Conservation (phyloP, 1,284 basidiomycete species). For the Ganoderma lucidum region DNA sequence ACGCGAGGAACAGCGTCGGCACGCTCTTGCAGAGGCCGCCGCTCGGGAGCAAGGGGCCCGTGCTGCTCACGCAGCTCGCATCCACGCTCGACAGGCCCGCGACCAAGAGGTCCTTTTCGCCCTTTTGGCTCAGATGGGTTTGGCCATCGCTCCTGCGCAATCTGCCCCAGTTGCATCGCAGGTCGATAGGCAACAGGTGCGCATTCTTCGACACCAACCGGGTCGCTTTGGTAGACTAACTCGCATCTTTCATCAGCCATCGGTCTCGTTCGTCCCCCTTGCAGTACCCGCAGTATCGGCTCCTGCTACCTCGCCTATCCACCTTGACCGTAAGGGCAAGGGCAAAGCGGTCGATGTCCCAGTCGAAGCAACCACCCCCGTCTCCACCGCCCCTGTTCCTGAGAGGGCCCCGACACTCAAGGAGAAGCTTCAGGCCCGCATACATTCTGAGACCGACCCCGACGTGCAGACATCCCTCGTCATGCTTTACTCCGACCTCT, state of each 20-base stretch:
- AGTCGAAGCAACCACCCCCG: neutral
- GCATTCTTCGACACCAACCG: neutral
- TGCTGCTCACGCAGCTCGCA: conserved; percentile 3
- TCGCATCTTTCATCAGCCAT: no score
- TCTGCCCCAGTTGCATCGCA: neutral
- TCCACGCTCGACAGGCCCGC: conserved; percentile 7
- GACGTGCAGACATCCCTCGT: conserved; percentile 29
- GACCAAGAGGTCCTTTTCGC: conserved; percentile 21
- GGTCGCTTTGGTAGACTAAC: neutral
- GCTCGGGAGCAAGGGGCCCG: conserved; percentile 22
- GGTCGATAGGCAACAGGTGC: conserved; percentile 13
- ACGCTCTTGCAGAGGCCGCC: conserved; percentile 24
- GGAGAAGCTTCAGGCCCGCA: conserved; percentile 28
- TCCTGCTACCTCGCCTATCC: neutral
- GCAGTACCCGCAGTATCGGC: neutral
- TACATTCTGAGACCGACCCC: conserved; percentile 26
- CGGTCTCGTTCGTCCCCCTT: neutral
- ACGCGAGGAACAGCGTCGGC: conserved; percentile 26
- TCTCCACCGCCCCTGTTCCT: neutral
- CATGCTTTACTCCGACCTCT: conserved; percentile 29
- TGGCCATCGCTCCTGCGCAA: neutral
- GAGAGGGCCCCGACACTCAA: conserved; percentile 19
- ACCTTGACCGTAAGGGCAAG: conserved; percentile 31
- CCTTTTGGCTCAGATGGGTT: conserved; percentile 14
- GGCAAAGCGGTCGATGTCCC: conserved; percentile 23